Evolutionary conservation across 441 rosid genomes (phyloP).

Genomic region (Monsonia emarginata): DNA sequence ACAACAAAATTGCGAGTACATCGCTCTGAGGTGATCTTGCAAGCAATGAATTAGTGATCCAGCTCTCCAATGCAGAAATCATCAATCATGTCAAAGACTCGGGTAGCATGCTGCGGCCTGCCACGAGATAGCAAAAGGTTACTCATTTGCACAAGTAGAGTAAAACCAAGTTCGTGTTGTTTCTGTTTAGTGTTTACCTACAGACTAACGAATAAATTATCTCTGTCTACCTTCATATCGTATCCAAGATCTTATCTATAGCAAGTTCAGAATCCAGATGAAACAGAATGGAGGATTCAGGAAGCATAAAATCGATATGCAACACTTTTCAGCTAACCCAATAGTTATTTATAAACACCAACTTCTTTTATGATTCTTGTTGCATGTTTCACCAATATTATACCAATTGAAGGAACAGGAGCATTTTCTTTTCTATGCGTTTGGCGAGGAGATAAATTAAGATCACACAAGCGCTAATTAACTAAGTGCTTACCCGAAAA

Average conservation of each 20-base stretch:
- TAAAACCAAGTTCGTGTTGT: neutral
- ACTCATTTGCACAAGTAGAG: neutral
- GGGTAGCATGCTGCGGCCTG: constrained; percentile 82
- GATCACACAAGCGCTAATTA: neutral
- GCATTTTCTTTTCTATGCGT: neutral
- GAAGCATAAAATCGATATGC: no score
- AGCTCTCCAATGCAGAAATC: constrained; percentile 77
- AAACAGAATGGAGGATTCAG: no score
- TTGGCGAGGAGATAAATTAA: neutral
- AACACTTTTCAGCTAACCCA: no score
- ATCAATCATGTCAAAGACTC: constrained; percentile 79
- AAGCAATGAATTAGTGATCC: constrained; percentile 22
- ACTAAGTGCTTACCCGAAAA: constrained; percentile 53
- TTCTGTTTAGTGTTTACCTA: no score
- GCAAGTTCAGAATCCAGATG: no score
- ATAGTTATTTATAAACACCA: no score
- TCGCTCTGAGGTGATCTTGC: neutral
- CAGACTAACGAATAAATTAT: no score
- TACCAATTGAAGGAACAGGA: neutral
- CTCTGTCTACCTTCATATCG: no score
- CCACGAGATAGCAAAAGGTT: neutral
- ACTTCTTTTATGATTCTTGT: no score
- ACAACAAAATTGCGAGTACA: neutral
- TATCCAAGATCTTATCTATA: no score
- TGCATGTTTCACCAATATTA: neutral